A percentile compares a stretch with the other conserved stretches of the same genome.
phyloP scores from a whole-genome alignment of 257 asterid genomes.

The Catharanthus roseus region DNA sequence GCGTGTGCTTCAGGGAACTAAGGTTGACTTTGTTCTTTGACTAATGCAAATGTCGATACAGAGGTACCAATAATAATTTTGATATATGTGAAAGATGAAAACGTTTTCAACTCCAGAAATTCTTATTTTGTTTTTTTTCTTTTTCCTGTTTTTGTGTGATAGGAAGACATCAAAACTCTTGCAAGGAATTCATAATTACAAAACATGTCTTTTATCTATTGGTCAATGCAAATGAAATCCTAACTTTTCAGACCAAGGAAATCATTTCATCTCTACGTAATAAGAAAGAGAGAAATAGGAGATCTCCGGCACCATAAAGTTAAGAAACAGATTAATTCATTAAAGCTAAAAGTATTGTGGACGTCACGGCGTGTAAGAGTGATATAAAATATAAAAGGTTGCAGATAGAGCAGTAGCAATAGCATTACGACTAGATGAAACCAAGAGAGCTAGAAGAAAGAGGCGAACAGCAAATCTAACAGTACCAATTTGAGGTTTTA shows the following conservation, averaged over 20 bases:
- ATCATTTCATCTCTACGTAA: not conserved
- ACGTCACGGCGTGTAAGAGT: not conserved
- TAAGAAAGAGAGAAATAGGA: not conserved
- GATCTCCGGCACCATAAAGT: not conserved
- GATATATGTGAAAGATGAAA: not conserved
- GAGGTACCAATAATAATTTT: not conserved
- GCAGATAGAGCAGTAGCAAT: not conserved
- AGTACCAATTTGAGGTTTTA: conserved; percentile 93
- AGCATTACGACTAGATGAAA: not conserved
- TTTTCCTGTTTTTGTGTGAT: too few species aligned
- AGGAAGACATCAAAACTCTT: not conserved
- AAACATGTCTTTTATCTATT: too few species aligned
- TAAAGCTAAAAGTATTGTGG: not conserved
- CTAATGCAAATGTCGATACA: not conserved
- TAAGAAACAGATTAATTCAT: not conserved
- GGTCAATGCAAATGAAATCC: too few species aligned
- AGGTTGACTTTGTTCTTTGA: not conserved
- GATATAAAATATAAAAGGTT: not conserved
- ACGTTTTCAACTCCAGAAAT: not conserved
- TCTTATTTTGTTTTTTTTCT: too few species aligned
- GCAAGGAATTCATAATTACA: too few species aligned
- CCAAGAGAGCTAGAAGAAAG: not conserved
- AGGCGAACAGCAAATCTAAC: not conserved
- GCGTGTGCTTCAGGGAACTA: too few species aligned
- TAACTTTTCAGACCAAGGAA: too few species aligned